Conservation (phyloP, 805 yeast species). For the Teunomyces funiuensis region DNA sequence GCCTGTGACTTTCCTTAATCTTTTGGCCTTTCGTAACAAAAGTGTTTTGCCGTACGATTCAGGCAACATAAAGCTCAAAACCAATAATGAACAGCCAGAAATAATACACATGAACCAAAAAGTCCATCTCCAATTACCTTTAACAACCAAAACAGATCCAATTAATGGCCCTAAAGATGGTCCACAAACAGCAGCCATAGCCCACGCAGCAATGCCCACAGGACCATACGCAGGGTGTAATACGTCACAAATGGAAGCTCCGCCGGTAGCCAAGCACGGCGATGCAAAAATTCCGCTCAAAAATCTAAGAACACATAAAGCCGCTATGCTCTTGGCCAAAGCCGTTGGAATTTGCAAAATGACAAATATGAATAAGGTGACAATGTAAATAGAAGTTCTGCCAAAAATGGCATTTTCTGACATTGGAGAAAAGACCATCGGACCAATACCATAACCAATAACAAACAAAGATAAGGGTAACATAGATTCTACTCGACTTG, state of each 20-base stretch:
- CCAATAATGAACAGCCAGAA: constrained; percentile 35
- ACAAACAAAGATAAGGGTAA: constrained; percentile 56
- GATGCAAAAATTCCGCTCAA: constrained; percentile 57
- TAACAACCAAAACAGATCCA: constrained; percentile 49
- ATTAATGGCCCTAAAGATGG: constrained; percentile 59
- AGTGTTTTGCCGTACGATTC: constrained; percentile 49
- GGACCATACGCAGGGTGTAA: constrained; percentile 43
- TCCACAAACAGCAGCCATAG: constrained; percentile 53
- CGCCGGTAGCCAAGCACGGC: constrained; percentile 59
- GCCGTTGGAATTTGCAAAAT: constrained; percentile 60
- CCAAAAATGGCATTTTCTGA: constrained; percentile 57
- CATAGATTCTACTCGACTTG: constrained; percentile 43
- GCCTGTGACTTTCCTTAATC: constrained; percentile 51
- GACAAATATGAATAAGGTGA: constrained; percentile 46
- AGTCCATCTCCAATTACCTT: constrained; percentile 51
- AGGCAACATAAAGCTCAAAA: constrained; percentile 40
- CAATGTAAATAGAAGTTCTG: constrained; percentile 49
- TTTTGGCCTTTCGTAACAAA: constrained; percentile 45
- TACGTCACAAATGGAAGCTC: constrained; percentile 56
- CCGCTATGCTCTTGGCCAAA: constrained; percentile 48
- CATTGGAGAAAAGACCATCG: constrained; percentile 57
- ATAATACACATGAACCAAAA: constrained; percentile 51
- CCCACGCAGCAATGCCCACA: constrained; percentile 50
- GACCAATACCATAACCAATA: constrained; percentile 62
- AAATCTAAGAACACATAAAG: constrained; percentile 50